Base-by-base conservation (phyloP, 1,139 yeast species). In the Scheffersomyces cryptocercus region DNA sequence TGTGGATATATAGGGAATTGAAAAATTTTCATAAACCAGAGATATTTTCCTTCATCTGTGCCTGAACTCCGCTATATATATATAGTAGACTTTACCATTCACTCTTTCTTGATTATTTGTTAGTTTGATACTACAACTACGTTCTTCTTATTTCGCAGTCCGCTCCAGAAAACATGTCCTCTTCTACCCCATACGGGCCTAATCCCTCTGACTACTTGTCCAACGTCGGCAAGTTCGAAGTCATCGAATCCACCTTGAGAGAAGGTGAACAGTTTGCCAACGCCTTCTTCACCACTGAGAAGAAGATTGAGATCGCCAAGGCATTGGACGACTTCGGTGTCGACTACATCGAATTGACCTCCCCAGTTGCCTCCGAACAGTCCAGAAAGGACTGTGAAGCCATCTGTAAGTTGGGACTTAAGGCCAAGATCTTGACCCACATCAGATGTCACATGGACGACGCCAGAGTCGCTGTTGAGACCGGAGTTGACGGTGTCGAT, bases 221-320 rank as follows among this genome's bases (percentile, higher is more conserved):
- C 36, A 79, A 79, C 49, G 84, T 79, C 29, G 65, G 71, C 45
- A 69, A 68, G 54, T 79, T 79, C 57, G 73, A 79, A 60, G 58
- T 79, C 42, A 79, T 79, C 49, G 84, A 79, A 56, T 73, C 80
- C 38, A 79, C 84, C 4, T 66, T 79, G 41, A 70, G 84, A 67
- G 84, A 79, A 61, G 84, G 84, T 52, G 84, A 79, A 58, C 84
- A 79, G 61, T 79, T 79, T 53, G 83, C 84, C 55, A 79, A 79
- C 55, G 77, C 84, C 4, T 79, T 79, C 51, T 79, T 78, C 65
- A 68, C 72, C 39, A 69, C 81, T 15, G 82, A 78, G 50, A 77
- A 70, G 53, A 79, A 79, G 59, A 68, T 79, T 43, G 77, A 76
- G 59, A 79, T 79, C 41, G 84, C 84, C 46, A 77, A 70, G 58